Evolutionary conservation across 306 rosid genomes (phyloP).

Genomic region (Rubus parviflorus): DNA sequence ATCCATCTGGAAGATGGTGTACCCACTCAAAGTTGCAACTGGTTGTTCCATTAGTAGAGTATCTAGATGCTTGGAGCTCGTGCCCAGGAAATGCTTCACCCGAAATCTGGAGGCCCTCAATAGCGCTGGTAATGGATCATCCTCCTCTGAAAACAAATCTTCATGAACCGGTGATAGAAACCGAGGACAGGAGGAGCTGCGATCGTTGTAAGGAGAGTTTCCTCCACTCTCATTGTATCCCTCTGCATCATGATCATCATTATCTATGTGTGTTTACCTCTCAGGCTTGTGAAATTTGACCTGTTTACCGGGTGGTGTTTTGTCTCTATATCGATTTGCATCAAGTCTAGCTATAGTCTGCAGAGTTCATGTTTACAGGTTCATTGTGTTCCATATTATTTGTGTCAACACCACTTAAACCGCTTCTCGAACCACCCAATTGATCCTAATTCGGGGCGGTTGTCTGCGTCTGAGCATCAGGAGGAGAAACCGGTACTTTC

Average conservation of each 20-base stretch:
- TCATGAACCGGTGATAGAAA: conserved; percentile 78
- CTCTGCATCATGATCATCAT: conserved; percentile 61
- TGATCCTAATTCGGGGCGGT: conserved; percentile 58
- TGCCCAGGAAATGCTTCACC: conserved; percentile 90
- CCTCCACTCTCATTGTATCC: conserved; percentile 67
- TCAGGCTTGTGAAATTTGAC: conserved; percentile 83
- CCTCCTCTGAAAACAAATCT: conserved; percentile 93
- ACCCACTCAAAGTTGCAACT: conserved; percentile 99
- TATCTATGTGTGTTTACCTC: conserved; percentile 48
- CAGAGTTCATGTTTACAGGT: conserved; percentile 59
- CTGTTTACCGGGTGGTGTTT: conserved; percentile 55
- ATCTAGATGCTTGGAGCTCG: conserved; percentile 88
- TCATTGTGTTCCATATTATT: conserved; percentile 51
- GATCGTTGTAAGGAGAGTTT: conserved; percentile 64
- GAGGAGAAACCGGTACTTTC: conserved; percentile 41
- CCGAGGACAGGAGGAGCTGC: conserved; percentile 67
- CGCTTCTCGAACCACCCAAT: conserved; percentile 47
- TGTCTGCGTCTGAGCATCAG: conserved; percentile 48
- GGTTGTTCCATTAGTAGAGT: conserved; percentile 89
- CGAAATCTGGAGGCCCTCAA: conserved; percentile 83
- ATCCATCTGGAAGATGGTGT: conserved; percentile 90
- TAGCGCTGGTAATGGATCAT: conserved; percentile 94
- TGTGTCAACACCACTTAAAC: conserved; percentile 46
- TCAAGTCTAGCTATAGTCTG: conserved; percentile 39
- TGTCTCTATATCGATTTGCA: conserved; percentile 50